Conservation (phyloP, 1,284 basidiomycete species). For the Erythrobasidium hasegawianum region DNA sequence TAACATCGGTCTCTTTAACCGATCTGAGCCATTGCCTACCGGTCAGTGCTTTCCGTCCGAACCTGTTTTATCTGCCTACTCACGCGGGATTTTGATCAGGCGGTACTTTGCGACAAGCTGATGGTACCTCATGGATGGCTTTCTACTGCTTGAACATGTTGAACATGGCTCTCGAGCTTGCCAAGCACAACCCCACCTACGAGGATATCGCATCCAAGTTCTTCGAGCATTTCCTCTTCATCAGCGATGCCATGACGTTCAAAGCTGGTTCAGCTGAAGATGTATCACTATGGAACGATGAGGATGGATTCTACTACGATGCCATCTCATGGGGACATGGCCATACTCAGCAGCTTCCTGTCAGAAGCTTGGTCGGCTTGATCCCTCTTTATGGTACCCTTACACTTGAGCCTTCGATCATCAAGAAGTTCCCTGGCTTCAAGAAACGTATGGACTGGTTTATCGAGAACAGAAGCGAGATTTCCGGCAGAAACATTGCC, state of each 20-base stretch:
- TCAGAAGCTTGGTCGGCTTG: constrained; percentile 87
- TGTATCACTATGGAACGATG: constrained; percentile 85
- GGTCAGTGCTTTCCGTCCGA: constrained; percentile 52
- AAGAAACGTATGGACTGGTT: constrained; percentile 99
- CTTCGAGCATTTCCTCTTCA: constrained; percentile 72
- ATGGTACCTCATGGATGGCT: constrained; percentile 99
- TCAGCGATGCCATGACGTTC: constrained; percentile 96
- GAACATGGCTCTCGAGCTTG: constrained; percentile 93
- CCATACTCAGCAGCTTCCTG: constrained; percentile 73
- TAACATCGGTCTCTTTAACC: constrained; percentile 97
- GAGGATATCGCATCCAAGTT: constrained; percentile 99
- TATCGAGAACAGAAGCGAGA: constrained; percentile 81
- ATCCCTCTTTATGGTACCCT: constrained; percentile 93
- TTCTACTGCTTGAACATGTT: constrained; percentile 66
- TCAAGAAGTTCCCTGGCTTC: constrained; percentile 92
- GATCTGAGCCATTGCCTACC: constrained; percentile 90
- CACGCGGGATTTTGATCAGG: constrained; percentile 33
- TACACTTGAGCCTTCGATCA: constrained; percentile 80
- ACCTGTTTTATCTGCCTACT: no score
- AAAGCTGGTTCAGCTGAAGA: constrained; percentile 57
- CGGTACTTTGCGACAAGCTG: constrained; percentile 85
- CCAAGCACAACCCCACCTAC: constrained; percentile 94
- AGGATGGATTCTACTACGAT: constrained; percentile 98
- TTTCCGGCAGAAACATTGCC: constrained; percentile 89
- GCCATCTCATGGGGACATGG: constrained; percentile 51